Evolutionary conservation across 768 basidiomycete species (phyloP).

Genomic region (Solioccasus polychromus): DNA sequence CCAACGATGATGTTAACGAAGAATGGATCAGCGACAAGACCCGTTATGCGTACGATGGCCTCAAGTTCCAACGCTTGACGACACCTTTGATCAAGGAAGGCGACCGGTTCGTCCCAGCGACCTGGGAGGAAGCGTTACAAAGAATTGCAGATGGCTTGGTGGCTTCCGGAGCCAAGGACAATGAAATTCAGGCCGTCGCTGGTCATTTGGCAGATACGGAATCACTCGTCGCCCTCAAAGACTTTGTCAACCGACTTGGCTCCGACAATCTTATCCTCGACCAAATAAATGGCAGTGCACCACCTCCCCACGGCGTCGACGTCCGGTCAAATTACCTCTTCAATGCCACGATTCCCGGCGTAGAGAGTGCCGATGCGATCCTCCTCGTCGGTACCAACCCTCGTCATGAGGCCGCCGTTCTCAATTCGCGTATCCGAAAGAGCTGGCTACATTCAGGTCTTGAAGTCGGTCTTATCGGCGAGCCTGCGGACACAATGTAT

Average conservation of each 20-base stretch:
- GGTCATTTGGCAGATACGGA: conserved; percentile 94
- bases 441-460: conserved; percentile 86
- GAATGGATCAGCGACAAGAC: conserved; percentile 99
- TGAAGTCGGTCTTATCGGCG: conserved; percentile 88
- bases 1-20: conserved; percentile 98
- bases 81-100: conserved; percentile 86
- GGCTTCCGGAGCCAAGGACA: conserved; percentile 75
- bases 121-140: conserved; percentile 87
- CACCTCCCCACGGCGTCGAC: conserved; percentile 81
- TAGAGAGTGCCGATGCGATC: conserved; percentile 90
- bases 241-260: conserved; percentile 87
- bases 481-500: conserved; percentile 87
- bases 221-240: conserved; percentile 89
- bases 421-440: conserved; percentile 96
- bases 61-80: conserved; percentile 93
- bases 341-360: conserved; percentile 86
- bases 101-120: conserved; percentile 86
- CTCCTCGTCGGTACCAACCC: conserved; percentile 96
- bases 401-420: conserved; percentile 92
- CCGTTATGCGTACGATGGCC: conserved; percentile 92
- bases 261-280: conserved; percentile 93
- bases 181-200: conserved; percentile 94
- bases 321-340: conserved; percentile 96
- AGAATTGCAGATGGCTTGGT: conserved; percentile 77
- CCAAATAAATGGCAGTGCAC: conserved; percentile 58